A percentile compares a stretch with the other conserved stretches of the same genome.
Evolutionary conservation across 352 stramenopile species (phyloP).

Genomic region (Aphanomyces invadans): DNA sequence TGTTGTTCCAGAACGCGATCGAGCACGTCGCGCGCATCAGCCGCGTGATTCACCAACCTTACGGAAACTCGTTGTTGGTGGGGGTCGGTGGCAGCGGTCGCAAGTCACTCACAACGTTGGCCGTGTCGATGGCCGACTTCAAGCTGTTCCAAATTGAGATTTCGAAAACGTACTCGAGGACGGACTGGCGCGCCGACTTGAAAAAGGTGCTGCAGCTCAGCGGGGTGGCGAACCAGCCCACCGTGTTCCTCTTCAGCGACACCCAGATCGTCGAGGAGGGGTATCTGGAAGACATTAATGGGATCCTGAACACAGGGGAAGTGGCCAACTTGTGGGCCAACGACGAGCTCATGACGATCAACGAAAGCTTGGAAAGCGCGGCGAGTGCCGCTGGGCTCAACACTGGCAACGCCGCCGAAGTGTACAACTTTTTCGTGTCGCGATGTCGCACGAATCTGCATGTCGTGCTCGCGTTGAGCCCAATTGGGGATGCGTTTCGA

Average conservation of each 20-base stretch:
- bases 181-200: slow-evolving; percentile 90
- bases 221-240: slow-evolving; percentile 75
- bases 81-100: slow-evolving; percentile 89
- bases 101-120: slow-evolving; percentile 89
- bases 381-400: slow-evolving; percentile 58
- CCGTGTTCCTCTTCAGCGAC: slow-evolving; percentile 90
- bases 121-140: slow-evolving; percentile 92
- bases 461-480: slow-evolving; percentile 88
- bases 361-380: slow-evolving; percentile 58
- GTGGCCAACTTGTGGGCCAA: slow-evolving; percentile 88
- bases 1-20: slow-evolving; percentile 93
- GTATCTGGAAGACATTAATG: slow-evolving; percentile 92
- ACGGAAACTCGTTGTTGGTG: slow-evolving; percentile 90
- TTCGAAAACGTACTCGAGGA: slow-evolving; percentile 88
- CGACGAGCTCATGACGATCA: slow-evolving; percentile 82
- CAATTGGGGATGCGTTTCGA: slow-evolving; percentile 91
- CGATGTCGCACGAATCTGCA: slow-evolving; percentile 90
- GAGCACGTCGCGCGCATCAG: slow-evolving; percentile 91
- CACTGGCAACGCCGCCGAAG: slow-evolving; percentile 58
- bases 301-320: slow-evolving; percentile 89
- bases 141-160: slow-evolving; percentile 95
- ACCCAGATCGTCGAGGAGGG: slow-evolving; percentile 90
- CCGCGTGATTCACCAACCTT: slow-evolving; percentile 88
- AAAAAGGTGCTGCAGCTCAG: slow-evolving; percentile 82
- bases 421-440: slow-evolving; percentile 89